These are phyloP conservation scores for Catunica adiposa DNA, from an alignment of 2,329 filamentous ascomycete genomes.

Conservation along the genomic window DNA sequence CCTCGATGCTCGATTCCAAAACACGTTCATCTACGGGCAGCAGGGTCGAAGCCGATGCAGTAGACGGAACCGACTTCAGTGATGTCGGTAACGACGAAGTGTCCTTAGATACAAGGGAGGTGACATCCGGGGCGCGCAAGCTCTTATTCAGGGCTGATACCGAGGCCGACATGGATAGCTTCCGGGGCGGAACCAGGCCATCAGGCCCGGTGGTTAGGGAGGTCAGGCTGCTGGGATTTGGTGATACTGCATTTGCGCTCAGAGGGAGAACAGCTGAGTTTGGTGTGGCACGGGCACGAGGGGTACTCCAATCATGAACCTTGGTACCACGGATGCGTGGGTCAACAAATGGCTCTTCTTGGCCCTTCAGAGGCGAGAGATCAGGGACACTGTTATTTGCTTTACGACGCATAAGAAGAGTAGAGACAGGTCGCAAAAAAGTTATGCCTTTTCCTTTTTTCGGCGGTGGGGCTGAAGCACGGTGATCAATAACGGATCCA, in stretches of 20 bases:
- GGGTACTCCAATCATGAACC: constrained; percentile 50
- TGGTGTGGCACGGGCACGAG: constrained; percentile 25
- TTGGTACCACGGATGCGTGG: constrained; percentile 47
- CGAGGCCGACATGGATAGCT: constrained; percentile 8
- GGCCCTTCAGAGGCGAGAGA: constrained; percentile 23
- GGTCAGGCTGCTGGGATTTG: background rate
- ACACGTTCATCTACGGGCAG: background rate
- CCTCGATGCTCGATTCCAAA: background rate
- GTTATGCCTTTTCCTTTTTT: constrained; percentile 38
- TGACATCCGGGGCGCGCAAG: background rate
- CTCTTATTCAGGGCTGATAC: background rate
- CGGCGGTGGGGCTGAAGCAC: constrained; percentile 16
- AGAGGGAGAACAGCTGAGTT: constrained; percentile 7
- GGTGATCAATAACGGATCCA: background rate
- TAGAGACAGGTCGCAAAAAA: constrained; percentile 43
- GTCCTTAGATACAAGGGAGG: constrained; percentile 1
- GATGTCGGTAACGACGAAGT: constrained; percentile 1
- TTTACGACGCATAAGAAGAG: constrained; percentile 39
- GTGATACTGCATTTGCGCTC: background rate
- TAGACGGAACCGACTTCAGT: constrained; percentile 9
- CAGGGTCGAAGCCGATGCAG: constrained; percentile 2
- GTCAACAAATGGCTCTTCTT: constrained; percentile 37
- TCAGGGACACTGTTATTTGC: constrained; percentile 33
- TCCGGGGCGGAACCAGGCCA: background rate
- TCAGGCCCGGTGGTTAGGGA: background rate